phyloP scores from a whole-genome alignment of 1,139 yeast genomes.

The Pichia kudriavzevii region DNA sequence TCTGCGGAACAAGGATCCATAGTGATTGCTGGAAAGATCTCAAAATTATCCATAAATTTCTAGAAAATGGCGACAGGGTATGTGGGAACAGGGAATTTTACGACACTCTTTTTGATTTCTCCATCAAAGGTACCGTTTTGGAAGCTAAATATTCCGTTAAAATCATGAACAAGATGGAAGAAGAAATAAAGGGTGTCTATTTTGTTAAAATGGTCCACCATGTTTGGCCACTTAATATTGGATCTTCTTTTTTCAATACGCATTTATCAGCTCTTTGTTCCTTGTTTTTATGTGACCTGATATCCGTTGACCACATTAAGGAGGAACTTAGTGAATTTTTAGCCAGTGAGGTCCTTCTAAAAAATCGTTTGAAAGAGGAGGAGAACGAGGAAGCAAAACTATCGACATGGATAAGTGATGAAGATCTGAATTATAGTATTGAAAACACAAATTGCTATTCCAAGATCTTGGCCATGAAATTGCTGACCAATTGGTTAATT shows the following conservation, averaged over 20 bases:
- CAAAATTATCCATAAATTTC: conserved; percentile 55
- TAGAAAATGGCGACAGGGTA: conserved; percentile 35
- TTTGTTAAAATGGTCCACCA: conserved; percentile 33
- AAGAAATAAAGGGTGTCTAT: background rate
- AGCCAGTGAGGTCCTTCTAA: conserved; percentile 53
- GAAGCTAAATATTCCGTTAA: conserved; percentile 65
- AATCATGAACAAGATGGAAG: conserved; percentile 33
- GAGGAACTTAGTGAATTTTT: conserved; percentile 53
- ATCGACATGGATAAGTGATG: conserved; percentile 46
- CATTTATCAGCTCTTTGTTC: conserved; percentile 58
- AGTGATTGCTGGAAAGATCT: conserved; percentile 30
- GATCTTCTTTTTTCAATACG: conserved; percentile 38
- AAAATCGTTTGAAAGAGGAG: conserved; percentile 32
- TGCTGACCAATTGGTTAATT: conserved; percentile 55
- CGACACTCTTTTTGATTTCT: conserved; percentile 28
- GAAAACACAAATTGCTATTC: conserved; percentile 30
- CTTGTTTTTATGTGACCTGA: conserved; percentile 46
- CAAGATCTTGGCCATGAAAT: conserved; percentile 49
- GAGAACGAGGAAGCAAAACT: conserved; percentile 11
- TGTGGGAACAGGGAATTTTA: too few relatives aligned
- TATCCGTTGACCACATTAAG: conserved; percentile 38
- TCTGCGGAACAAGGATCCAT: conserved; percentile 18
- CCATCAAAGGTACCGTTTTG: conserved; percentile 45
- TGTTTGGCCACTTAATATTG: conserved; percentile 45
- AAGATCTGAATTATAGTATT: conserved; percentile 30